Evolutionary conservation across 805 yeast species (phyloP).

Genomic region (Teunomyces kruisii): DNA sequence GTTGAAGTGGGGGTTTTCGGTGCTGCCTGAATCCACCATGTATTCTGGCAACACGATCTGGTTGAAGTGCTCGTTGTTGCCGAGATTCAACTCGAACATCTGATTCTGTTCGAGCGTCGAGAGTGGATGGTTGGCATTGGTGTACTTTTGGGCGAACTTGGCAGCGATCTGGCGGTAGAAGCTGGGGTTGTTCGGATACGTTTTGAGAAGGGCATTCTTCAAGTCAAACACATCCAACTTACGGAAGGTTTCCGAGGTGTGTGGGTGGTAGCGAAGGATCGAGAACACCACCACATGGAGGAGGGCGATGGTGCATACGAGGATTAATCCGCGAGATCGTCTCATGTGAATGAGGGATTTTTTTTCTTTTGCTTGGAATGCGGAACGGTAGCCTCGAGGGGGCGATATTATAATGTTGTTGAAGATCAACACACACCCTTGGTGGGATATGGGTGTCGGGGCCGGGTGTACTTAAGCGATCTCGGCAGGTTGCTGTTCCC

Average conservation of each 20-base stretch:
- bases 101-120: background rate
- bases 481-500: too few relatives aligned
- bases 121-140: background rate
- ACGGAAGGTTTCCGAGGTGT: background rate
- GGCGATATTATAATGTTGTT: too few relatives aligned
- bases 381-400: too few relatives aligned
- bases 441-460: too few relatives aligned
- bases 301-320: conserved; percentile 6
- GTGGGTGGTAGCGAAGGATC: conserved; percentile 5
- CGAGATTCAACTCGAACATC: conserved; percentile 1
- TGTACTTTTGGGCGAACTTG: conserved; percentile 4
- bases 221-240: conserved; percentile 5
- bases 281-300: conserved; percentile 11
- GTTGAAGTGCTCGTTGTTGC: conserved; percentile 7
- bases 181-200: background rate
- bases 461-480: too few relatives aligned
- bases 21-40: conserved; percentile 7
- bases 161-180: conserved; percentile 5
- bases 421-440: too few relatives aligned
- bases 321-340: conserved; percentile 7
- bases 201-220: conserved; percentile 3
- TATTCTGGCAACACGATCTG: conserved; percentile 14
- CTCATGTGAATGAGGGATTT: conserved; percentile 1
- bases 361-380: too few relatives aligned
- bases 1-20: conserved; percentile 11